phyloP scores from a whole-genome alignment of 176 grass and related monocot genomes.

The Oropetium thomaeum region DNA sequence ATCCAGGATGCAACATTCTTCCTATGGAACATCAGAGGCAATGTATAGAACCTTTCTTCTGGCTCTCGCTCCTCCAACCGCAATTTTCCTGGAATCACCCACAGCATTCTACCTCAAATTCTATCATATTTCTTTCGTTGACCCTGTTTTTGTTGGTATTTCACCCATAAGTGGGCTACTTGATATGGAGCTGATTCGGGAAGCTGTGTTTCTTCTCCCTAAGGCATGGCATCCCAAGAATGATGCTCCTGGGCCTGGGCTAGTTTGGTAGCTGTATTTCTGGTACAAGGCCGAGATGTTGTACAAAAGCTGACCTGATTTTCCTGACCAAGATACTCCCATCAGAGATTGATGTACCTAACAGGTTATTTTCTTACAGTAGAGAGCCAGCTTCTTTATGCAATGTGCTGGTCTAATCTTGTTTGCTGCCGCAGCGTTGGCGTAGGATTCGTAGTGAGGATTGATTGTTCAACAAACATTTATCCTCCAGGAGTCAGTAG shows the following conservation, averaged over 20 bases:
- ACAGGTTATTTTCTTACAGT: neutral
- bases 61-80: neutral
- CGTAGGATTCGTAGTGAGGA: neutral
- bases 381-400: slow-evolving; percentile 10
- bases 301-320: slow-evolving; percentile 46
- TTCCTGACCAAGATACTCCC: neutral
- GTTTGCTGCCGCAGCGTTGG: neutral
- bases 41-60: neutral
- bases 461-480: neutral
- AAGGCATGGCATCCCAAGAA: slow-evolving; percentile 19
- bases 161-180: neutral
- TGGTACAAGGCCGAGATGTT: slow-evolving; percentile 10
- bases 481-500: neutral
- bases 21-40: neutral
- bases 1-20: slow-evolving; percentile 19
- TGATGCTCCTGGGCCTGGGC: slow-evolving; percentile 39
- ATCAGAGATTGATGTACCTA: slow-evolving; percentile 20
- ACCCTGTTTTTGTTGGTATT: neutral
- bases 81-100: neutral
- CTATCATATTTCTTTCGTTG: neutral
- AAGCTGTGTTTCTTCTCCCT: neutral
- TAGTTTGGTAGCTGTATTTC: slow-evolving; percentile 19
- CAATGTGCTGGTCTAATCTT: neutral
- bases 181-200: slow-evolving; percentile 41
- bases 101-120: neutral